Evolutionary conservation across 2,329 filamentous ascomycete genomes (phyloP).

Genomic region (Fusarium algeriense): DNA sequence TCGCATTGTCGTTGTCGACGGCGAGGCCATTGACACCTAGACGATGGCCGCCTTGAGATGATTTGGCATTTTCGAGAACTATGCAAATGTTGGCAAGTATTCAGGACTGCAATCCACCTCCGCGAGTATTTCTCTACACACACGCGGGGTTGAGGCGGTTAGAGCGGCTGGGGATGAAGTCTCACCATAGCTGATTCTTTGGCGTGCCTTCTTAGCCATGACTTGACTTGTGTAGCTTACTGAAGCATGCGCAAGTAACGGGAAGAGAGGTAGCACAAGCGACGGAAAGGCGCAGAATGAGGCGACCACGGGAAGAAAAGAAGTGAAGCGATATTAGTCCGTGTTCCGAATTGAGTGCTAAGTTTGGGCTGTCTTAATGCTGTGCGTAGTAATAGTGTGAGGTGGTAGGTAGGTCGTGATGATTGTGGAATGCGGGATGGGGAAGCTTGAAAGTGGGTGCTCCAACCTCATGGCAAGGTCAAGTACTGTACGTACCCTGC

Average conservation of each 20-base stretch:
- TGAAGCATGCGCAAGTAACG: constrained; percentile 34
- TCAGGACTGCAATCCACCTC: neutral
- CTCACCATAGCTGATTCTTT: constrained; percentile 78
- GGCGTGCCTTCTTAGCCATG: constrained; percentile 77
- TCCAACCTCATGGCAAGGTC: constrained; percentile 6
- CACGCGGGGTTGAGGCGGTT: constrained; percentile 2
- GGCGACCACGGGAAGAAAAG: constrained; percentile 1
- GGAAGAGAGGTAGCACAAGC: constrained; percentile 31
- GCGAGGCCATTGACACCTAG: constrained; percentile 95
- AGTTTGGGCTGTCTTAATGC: constrained; percentile 7
- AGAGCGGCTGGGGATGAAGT: constrained; percentile 13
- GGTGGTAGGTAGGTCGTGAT: constrained; percentile 35
- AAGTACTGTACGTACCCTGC: constrained; percentile 9
- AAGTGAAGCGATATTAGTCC: constrained; percentile 4
- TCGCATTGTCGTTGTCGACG: constrained; percentile 83
- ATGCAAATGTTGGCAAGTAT: constrained; percentile 20
- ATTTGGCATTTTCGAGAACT: constrained; percentile 71
- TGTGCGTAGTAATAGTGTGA: constrained; percentile 17
- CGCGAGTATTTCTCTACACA: neutral
- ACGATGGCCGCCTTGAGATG: constrained; percentile 81
- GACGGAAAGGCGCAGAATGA: constrained; percentile 32
- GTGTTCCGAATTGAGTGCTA: constrained; percentile 10
- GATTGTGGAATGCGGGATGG: constrained; percentile 42
- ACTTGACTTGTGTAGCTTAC: constrained; percentile 32
- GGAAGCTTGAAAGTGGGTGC: constrained; percentile 43